Evolutionary conservation across 2,329 filamentous ascomycete genomes (phyloP).

Genomic region (Furcasterigmium sp.): DNA sequence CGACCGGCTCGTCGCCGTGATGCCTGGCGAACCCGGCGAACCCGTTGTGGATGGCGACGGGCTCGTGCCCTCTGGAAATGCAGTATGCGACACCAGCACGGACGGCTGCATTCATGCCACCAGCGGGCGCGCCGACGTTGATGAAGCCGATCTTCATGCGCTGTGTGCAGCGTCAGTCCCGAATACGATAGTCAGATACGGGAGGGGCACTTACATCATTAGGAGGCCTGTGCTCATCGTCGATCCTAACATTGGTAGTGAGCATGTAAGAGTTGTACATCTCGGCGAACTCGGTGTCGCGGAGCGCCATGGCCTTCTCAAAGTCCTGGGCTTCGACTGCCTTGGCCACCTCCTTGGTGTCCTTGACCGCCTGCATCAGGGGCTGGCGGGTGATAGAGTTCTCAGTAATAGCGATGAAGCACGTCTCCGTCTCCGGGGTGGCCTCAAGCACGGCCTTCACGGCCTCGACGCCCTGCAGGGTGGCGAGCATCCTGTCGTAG

Average conservation of each 20-base stretch:
- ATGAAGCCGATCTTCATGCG: slow-evolving; percentile 92
- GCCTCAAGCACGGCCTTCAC: slow-evolving; percentile 88
- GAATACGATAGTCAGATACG: too few species aligned
- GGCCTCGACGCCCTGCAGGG: slow-evolving; percentile 89
- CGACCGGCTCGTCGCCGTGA: slow-evolving; percentile 74
- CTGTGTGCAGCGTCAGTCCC: too few species aligned
- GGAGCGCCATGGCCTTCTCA: slow-evolving; percentile 76
- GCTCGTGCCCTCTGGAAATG: slow-evolving; percentile 83
- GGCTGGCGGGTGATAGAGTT: slow-evolving; percentile 95
- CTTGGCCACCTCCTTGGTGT: slow-evolving; percentile 78
- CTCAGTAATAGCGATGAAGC: slow-evolving; percentile 93
- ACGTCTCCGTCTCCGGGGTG: slow-evolving; percentile 82
- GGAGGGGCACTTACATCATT: slow-evolving; percentile 56
- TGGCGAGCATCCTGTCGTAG: slow-evolving; percentile 90
- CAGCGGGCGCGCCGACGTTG: slow-evolving; percentile 92
- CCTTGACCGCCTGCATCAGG: slow-evolving; percentile 79
- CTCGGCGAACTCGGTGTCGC: slow-evolving; percentile 90
- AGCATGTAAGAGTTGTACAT: slow-evolving; percentile 88
- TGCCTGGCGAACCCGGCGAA: slow-evolving; percentile 92
- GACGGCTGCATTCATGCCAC: slow-evolving; percentile 97
- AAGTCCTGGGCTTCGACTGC: slow-evolving; percentile 85
- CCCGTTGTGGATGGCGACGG: slow-evolving; percentile 90
- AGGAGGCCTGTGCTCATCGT: slow-evolving; percentile 59
- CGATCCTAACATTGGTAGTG: slow-evolving; percentile 77
- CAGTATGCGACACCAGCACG: slow-evolving; percentile 92